Conservation (phyloP, 305 asterid species). For the Solanum hybrid region DNA sequence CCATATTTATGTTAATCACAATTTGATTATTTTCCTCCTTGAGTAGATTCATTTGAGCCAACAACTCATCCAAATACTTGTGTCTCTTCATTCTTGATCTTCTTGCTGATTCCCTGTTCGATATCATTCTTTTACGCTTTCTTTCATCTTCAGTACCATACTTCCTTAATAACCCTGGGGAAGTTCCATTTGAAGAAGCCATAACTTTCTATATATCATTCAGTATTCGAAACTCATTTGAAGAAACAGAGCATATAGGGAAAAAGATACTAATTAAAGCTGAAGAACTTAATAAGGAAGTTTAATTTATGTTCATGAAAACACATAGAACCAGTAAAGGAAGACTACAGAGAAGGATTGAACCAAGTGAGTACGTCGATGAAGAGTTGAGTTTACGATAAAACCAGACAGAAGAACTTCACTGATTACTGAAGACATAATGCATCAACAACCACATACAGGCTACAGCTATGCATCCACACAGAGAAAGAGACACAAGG, state of each 20-base stretch:
- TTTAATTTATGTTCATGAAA: slow-evolving; percentile 24
- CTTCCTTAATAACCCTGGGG: slow-evolving; percentile 13
- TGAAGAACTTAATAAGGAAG: not conserved
- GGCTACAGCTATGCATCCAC: not conserved
- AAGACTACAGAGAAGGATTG: slow-evolving; percentile 58
- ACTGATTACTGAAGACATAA: slow-evolving; percentile 26
- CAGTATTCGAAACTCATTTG: not conserved
- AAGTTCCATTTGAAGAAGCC: slow-evolving; percentile 6
- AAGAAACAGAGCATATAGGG: not conserved
- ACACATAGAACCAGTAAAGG: slow-evolving; percentile 42
- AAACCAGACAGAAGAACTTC: slow-evolving; percentile 43
- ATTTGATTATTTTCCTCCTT: slow-evolving; percentile 2
- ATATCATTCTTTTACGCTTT: slow-evolving; percentile 15
- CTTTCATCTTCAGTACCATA: slow-evolving; percentile 11
- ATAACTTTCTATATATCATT: not conserved
- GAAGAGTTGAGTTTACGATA: slow-evolving; percentile 32
- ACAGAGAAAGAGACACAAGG: not conserved
- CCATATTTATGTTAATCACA: not conserved
- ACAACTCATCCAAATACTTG: slow-evolving; percentile 12
- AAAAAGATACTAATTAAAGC: not conserved
- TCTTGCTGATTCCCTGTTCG: slow-evolving; percentile 17
- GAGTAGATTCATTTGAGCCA: slow-evolving; percentile 4
- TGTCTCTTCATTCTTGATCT: slow-evolving; percentile 14
- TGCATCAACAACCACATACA: not conserved
- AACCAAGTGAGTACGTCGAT: slow-evolving; percentile 44